These are phyloP conservation scores for Hericium coralloides DNA, from an alignment of 768 basidiomycete species.

Conservation along the genomic window DNA sequence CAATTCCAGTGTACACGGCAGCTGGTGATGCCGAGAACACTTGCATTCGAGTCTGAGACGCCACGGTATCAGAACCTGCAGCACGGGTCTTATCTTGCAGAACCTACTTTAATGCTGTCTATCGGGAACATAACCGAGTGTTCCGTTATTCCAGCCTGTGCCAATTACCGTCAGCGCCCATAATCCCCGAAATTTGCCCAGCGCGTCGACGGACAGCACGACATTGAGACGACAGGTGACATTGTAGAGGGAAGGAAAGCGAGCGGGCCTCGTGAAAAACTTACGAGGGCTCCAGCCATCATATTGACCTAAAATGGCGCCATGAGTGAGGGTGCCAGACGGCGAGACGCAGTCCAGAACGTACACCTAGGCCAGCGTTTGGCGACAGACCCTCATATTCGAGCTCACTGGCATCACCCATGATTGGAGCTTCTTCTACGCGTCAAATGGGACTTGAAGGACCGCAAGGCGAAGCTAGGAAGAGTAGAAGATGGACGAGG, in stretches of 20 bases:
- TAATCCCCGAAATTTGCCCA: not conserved
- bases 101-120: conserved; percentile 92
- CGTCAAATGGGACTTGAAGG: not conserved
- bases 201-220: not conserved
- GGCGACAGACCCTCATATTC: conserved; percentile 62
- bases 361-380: conserved; percentile 71
- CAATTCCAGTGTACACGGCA: conserved; percentile 82
- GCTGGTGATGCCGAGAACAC: conserved; percentile 83
- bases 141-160: conserved; percentile 94
- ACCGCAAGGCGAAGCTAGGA: not conserved
- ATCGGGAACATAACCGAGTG: conserved; percentile 98
- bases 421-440: conserved; percentile 15
- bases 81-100: not conserved
- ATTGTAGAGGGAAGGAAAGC: not conserved
- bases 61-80: not conserved
- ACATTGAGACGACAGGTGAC: not conserved
- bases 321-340: conserved; percentile 6
- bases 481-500: not conserved
- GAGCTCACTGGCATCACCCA: conserved; percentile 37
- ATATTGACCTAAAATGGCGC: conserved; percentile 68
- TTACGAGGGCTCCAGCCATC: conserved; percentile 91
- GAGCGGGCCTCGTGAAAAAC: conserved; percentile 23
- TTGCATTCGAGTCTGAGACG: conserved; percentile 94
- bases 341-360: conserved; percentile 16
- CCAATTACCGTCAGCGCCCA: not conserved